Evolutionary conservation across 2,329 filamentous ascomycete species (phyloP).

Genomic region (Botryotinia calthae): DNA sequence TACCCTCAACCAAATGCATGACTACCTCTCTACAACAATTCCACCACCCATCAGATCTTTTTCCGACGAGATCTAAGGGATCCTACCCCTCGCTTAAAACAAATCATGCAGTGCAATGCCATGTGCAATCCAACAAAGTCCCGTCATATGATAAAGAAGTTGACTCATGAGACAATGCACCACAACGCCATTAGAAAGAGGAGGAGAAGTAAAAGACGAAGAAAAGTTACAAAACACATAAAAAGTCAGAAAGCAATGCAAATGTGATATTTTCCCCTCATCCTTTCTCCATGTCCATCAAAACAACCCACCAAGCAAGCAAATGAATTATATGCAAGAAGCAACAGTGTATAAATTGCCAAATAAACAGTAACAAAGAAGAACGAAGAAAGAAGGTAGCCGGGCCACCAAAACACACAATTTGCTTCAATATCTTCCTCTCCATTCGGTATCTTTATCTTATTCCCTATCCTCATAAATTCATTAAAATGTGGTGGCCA

Average conservation of each 20-base stretch:
- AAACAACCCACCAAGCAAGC: not conserved
- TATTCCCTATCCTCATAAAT: constrained; percentile 18
- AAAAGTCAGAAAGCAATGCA: not conserved
- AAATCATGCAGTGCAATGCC: not conserved
- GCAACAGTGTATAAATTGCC: constrained; percentile 9
- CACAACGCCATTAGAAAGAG: not conserved
- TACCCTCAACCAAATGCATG: not conserved
- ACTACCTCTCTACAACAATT: not conserved
- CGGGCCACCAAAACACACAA: constrained; percentile 7
- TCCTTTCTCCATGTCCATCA: not conserved
- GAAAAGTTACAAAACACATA: not conserved
- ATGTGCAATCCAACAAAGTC: constrained; percentile 11
- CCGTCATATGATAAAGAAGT: constrained; percentile 11
- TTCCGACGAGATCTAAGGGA: not conserved
- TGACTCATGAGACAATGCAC: constrained; percentile 6
- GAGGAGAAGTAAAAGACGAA: not conserved
- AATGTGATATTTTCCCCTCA: not conserved
- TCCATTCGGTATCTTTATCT: constrained; percentile 15
- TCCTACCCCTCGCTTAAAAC: not conserved
- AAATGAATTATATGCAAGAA: constrained; percentile 17
- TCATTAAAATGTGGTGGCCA: constrained; percentile 16
- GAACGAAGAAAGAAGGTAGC: constrained; percentile 1
- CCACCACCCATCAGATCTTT: not conserved
- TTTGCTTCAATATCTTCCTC: constrained; percentile 7
- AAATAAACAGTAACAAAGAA: not conserved